Evolutionary conservation across 805 yeast species (phyloP).

Genomic region (Candida cerambycidarum): DNA sequence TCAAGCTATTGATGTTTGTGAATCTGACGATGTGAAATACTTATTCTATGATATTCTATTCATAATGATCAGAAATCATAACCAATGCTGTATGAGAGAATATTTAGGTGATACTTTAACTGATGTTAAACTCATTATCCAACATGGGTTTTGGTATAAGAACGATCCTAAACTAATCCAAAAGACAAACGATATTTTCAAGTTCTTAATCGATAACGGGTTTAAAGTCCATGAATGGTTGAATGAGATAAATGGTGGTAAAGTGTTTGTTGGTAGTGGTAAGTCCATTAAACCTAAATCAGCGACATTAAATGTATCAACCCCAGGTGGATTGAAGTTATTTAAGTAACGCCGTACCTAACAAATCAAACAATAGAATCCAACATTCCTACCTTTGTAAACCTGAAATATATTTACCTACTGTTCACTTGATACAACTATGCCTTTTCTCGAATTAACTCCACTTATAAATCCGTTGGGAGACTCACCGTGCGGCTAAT

Average conservation of each 20-base stretch:
- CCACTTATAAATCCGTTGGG: not conserved
- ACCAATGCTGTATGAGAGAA: conserved; percentile 34
- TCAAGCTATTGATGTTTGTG: conserved; percentile 30
- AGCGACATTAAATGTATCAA: not conserved
- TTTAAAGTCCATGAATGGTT: conserved; percentile 9
- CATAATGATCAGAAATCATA: conserved; percentile 25
- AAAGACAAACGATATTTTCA: conserved; percentile 24
- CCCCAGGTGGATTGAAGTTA: conserved; percentile 3
- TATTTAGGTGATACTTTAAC: conserved; percentile 23
- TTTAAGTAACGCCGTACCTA: too few species aligned
- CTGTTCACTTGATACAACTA: too few species aligned
- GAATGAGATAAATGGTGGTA: conserved; percentile 10
- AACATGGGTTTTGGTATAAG: conserved; percentile 33
- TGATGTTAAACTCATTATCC: conserved; percentile 30
- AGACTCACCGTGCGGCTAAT: conserved; percentile 1
- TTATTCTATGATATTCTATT: conserved; percentile 27
- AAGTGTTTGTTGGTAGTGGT: conserved; percentile 7
- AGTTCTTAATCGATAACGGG: not conserved
- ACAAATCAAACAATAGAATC: too few species aligned
- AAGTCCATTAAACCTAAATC: not conserved
- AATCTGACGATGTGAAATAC: conserved; percentile 15
- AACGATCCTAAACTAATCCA: conserved; percentile 21
- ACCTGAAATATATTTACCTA: too few species aligned
- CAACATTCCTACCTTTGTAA: too few species aligned
- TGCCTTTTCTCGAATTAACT: too few species aligned